Conservation (phyloP, 805 yeast species). For the Metschnikowia lachancei region DNA sequence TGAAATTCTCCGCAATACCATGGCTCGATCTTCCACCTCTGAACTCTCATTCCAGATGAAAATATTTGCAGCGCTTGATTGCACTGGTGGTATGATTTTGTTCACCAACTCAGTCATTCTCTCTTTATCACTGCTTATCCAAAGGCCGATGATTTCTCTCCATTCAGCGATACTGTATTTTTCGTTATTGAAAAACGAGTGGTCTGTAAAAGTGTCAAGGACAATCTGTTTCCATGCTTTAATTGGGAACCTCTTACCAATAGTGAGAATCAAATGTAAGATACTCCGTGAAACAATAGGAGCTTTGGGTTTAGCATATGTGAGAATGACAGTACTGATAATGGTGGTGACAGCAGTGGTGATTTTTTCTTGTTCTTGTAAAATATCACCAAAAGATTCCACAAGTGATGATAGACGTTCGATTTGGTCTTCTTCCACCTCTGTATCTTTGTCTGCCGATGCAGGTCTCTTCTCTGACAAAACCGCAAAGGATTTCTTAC, state of each 20-base stretch:
- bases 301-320: constrained; percentile 48
- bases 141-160: constrained; percentile 53
- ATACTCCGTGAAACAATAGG: constrained; percentile 39
- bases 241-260: constrained; percentile 35
- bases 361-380: constrained; percentile 59
- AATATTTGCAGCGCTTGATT: constrained; percentile 54
- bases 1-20: constrained; percentile 58
- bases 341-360: constrained; percentile 49
- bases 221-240: constrained; percentile 65
- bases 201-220: constrained; percentile 63
- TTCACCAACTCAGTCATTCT: constrained; percentile 50
- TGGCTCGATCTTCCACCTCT: constrained; percentile 53
- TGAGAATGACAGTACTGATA: constrained; percentile 50
- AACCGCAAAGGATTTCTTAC: constrained; percentile 4
- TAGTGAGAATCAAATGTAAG: constrained; percentile 42
- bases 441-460: not conserved
- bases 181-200: constrained; percentile 45
- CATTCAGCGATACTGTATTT: constrained; percentile 39
- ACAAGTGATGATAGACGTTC: constrained; percentile 34
- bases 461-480: not conserved
- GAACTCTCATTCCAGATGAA: constrained; percentile 71
- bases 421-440: constrained; percentile 15
- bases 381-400: constrained; percentile 14
- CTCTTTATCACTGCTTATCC: constrained; percentile 67
- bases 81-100: constrained; percentile 31